Evolutionary conservation across 1,139 yeast species (phyloP).

Genomic region (Debaryomycetaceae sp.): DNA sequence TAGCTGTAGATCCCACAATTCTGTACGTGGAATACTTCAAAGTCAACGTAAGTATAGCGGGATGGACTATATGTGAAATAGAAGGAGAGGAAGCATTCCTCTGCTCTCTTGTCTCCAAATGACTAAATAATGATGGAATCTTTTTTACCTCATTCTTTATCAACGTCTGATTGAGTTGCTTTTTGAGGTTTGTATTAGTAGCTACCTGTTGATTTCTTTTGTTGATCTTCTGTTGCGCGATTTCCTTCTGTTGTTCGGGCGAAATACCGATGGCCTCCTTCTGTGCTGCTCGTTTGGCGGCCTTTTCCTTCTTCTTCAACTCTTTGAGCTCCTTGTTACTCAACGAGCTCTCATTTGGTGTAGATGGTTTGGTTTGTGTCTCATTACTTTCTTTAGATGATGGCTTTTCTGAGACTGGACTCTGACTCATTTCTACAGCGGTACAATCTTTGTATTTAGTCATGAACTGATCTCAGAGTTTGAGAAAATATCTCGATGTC

Average conservation of each 20-base stretch:
- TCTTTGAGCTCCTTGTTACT: conserved; percentile 84
- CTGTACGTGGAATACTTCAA: conserved; percentile 79
- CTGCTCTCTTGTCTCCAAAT: conserved; percentile 80
- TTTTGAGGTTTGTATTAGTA: conserved; percentile 51
- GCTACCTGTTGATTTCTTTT: conserved; percentile 31
- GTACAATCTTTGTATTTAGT: no score
- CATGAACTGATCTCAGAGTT: no score
- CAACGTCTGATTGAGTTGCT: conserved; percentile 53
- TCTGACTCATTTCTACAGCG: not conserved
- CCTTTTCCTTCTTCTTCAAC: conserved; percentile 81
- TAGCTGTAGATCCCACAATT: conserved; percentile 83
- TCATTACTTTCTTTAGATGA: conserved; percentile 4
- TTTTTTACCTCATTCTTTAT: conserved; percentile 42
- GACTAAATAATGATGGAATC: conserved; percentile 73
- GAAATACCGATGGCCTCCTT: conserved; percentile 52
- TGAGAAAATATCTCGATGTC: not conserved
- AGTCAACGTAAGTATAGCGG: conserved; percentile 74
- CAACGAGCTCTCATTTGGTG: not conserved
- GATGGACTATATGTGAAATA: conserved; percentile 76
- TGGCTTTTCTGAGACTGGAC: not conserved
- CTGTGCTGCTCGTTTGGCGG: conserved; percentile 78
- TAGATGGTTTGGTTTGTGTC: not conserved
- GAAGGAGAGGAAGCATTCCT: conserved; percentile 64
- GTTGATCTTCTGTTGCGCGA: conserved; percentile 40
- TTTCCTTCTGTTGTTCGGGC: conserved; percentile 39